A percentile compares a stretch with the other conserved stretches of the same genome.
Conservation (phyloP, 2,329 filamentous ascomycete genomes). For the Sporothrix pallida region DNA sequence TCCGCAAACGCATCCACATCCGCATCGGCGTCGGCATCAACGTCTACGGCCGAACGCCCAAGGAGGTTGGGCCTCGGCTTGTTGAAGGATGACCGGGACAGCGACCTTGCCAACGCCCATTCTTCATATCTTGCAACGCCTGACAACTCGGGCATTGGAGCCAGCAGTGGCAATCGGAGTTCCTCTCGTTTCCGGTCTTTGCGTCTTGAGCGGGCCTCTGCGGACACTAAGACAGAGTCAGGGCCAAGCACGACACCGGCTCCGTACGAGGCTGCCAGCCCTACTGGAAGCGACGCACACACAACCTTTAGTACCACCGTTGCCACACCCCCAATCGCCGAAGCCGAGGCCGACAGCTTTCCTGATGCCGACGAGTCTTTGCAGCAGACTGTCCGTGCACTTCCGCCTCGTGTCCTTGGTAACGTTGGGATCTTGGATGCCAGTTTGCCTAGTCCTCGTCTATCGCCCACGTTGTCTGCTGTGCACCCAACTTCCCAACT, state of each 20-base stretch:
- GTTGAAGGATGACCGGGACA: constrained; percentile 22
- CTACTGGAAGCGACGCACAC: constrained; percentile 60
- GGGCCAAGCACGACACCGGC: constrained; percentile 49
- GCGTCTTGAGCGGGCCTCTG: constrained; percentile 49
- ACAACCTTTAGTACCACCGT: constrained; percentile 68
- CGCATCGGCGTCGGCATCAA: constrained; percentile 40
- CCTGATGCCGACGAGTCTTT: constrained; percentile 58
- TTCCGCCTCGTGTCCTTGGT: constrained; percentile 63
- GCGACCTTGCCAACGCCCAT: background rate
- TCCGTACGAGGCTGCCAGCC: constrained; percentile 58
- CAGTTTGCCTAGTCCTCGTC: constrained; percentile 89
- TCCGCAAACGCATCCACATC: constrained; percentile 35
- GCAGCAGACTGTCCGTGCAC: constrained; percentile 53
- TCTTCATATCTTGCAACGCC: constrained; percentile 58
- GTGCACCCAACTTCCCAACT: constrained; percentile 54
- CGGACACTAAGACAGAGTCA: constrained; percentile 53
- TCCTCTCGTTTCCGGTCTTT: constrained; percentile 50
- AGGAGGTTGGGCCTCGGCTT: constrained; percentile 46
- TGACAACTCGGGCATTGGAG: constrained; percentile 57
- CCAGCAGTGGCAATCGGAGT: constrained; percentile 44
- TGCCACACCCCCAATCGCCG: constrained; percentile 76
- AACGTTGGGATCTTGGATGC: constrained; percentile 81
- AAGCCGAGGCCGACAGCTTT: constrained; percentile 70
- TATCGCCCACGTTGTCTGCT: constrained; percentile 89
- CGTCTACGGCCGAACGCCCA: constrained; percentile 48